A percentile compares a stretch with the other conserved stretches of the same genome.
phyloP scores from a whole-genome alignment of 2,329 filamentous ascomycete genomes.

The Metarhizium brunneum region DNA sequence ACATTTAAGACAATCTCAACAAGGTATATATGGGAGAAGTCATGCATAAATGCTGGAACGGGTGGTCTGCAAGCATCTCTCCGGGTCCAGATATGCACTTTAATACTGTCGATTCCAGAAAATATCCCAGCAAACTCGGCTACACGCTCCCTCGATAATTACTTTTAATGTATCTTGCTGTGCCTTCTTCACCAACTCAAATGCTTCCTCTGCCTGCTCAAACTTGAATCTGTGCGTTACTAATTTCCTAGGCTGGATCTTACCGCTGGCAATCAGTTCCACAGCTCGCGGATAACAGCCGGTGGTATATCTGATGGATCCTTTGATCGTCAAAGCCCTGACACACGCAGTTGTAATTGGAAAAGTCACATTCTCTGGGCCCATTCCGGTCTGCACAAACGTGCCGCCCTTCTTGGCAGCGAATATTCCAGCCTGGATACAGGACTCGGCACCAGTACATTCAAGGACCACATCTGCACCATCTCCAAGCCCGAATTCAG shows the following conservation, averaged over 20 bases:
- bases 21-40: too few relatives aligned
- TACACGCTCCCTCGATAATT: constrained; percentile 10
- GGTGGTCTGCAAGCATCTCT: constrained; percentile 7
- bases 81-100: constrained; percentile 14
- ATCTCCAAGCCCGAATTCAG: constrained; percentile 5
- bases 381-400: constrained; percentile 49
- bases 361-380: constrained; percentile 40
- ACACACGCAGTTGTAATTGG: constrained; percentile 41
- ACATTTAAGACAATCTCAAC: too few relatives aligned
- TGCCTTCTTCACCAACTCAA: constrained; percentile 18
- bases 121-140: constrained; percentile 8
- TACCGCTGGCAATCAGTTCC: constrained; percentile 38
- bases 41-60: too few relatives aligned
- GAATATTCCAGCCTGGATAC: constrained; percentile 9
- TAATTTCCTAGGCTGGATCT: constrained; percentile 26
- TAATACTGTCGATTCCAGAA: background rate
- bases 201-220: constrained; percentile 30
- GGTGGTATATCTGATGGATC: constrained; percentile 40
- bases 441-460: constrained; percentile 12
- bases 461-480: constrained; percentile 9
- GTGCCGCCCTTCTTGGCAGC: constrained; percentile 37
- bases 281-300: constrained; percentile 41
- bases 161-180: constrained; percentile 15
- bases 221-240: constrained; percentile 27
- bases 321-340: constrained; percentile 36